Conservation (phyloP, 176 grass and related monocot genomes). For the Triticum turgidum region DNA sequence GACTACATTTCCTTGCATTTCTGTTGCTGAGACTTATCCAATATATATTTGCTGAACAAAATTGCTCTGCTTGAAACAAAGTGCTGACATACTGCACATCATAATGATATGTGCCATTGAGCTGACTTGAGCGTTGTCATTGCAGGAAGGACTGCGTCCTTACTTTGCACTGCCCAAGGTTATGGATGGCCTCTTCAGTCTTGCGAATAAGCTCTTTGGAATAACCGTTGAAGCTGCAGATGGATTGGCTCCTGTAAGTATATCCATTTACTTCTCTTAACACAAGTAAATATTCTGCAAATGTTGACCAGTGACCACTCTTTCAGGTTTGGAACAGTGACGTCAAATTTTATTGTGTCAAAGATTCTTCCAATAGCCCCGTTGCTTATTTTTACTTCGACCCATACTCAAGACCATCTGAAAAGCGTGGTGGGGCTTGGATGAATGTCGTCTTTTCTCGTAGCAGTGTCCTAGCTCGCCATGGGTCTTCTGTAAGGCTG, state of each 20-base stretch:
- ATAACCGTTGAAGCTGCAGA: conserved; percentile 79
- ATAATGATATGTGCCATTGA: not conserved
- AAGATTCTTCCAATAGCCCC: conserved; percentile 75
- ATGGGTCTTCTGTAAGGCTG: conserved; percentile 68
- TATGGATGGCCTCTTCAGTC: conserved; percentile 91
- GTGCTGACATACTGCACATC: not conserved
- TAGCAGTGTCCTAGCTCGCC: conserved; percentile 70
- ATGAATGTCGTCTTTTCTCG: conserved; percentile 96
- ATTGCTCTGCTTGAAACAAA: not conserved
- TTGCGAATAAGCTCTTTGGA: conserved; percentile 92
- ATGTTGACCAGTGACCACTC: conserved; percentile 15
- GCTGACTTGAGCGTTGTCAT: conserved; percentile 1
- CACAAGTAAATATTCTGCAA: conserved; percentile 7
- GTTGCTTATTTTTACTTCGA: conserved; percentile 98
- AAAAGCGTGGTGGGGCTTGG: conserved; percentile 96
- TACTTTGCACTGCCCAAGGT: conserved; percentile 97
- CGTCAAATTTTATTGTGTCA: conserved; percentile 91
- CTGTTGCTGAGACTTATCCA: not conserved
- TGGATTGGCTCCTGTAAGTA: conserved; percentile 89
- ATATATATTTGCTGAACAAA: not conserved
- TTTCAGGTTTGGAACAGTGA: conserved; percentile 90
- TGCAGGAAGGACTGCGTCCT: conserved; percentile 89
- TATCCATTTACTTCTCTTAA: conserved; percentile 26
- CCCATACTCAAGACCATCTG: conserved; percentile 96
- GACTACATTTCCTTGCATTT: not conserved